Percentiles rank a stretch among this genome's conserved stretches.
Conservation (phyloP, 1,284 basidiomycete species). For the Pseudomicrostroma phylloplanum region DNA sequence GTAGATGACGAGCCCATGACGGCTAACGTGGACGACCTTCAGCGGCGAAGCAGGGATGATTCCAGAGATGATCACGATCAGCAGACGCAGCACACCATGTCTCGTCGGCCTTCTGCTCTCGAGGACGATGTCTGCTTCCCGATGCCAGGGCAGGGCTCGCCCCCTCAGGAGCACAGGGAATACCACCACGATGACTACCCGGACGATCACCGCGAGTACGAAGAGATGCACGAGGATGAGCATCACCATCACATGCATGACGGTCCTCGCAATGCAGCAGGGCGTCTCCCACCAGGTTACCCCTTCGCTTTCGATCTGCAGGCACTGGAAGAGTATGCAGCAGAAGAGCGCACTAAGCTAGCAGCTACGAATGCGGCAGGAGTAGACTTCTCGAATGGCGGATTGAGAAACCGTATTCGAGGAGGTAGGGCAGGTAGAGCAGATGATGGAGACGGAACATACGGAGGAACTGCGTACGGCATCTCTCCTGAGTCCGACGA, state of each 20-base stretch:
- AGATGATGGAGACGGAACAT: not conserved
- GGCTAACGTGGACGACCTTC: conserved; percentile 2
- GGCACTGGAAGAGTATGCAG: conserved; percentile 41
- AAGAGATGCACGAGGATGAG: not conserved
- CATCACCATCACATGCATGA: conserved; percentile 15
- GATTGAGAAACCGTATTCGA: conserved; percentile 20
- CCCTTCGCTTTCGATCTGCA: conserved; percentile 46
- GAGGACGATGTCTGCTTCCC: conserved; percentile 50
- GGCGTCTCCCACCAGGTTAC: conserved; percentile 30
- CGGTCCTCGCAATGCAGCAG: conserved; percentile 13
- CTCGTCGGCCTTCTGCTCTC: conserved; percentile 25
- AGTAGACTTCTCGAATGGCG: conserved; percentile 16
- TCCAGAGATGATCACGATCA: not conserved
- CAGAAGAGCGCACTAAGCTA: conserved; percentile 38
- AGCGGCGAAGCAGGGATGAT: not conserved
- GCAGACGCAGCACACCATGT: conserved; percentile 23
- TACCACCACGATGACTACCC: conserved; percentile 6
- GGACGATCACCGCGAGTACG: conserved; percentile 2
- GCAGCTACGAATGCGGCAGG: conserved; percentile 14
- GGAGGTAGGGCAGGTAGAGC: conserved; percentile 7
- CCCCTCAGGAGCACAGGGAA: not conserved
- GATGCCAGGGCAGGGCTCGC: conserved; percentile 12
- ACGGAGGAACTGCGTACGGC: conserved; percentile 20
- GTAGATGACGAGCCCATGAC: conserved; percentile 7
- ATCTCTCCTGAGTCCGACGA: conserved; percentile 43